Base-by-base conservation (phyloP, 768 basidiomycete species). In the Leccinellum albellum region DNA sequence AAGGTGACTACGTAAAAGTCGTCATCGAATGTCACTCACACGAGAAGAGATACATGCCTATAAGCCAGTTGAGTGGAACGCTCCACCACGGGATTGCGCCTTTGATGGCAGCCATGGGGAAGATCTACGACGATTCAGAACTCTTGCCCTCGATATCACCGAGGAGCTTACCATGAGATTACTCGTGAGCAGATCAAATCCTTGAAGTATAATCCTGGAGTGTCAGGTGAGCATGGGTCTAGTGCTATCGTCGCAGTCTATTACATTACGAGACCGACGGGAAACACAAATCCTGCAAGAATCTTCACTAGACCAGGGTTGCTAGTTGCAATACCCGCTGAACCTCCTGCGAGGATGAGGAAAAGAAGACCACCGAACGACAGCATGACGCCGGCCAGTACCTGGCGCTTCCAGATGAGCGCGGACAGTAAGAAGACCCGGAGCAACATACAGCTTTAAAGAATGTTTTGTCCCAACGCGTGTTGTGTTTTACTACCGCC, bases 221-320 rank as follows among this genome's bases (percentile, higher is more conserved):
- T 20, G 14, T 9, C 21, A 33, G 13, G 26, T 64, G 26, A 61
- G 50, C 23, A 31, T 33, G 13, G 6, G 14, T 12, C n/a, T 10
- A 10, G 46, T 24, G 4, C 40, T 37, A 17, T 28, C 7, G 3
- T 6, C 6, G 8, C 1, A 6, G 13, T n/a, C 13, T 58, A 77
- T 58, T 63, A 89, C 88, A 89, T 89, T 54, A 86, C 84, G 75
- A 89, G 81, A 65, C 88, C 88, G 2, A 87, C 85, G 9, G 88
- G 88, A 68, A 89, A 89, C 24, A 89, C 83, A 48, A 88, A 81
- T 15, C 84, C 87, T 17, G 79, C 79, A 3, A 89, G 69, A 29
- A 87, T 60, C 65, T 85, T 88, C 46, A 87, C 83, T 10, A 89
- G 71, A 20, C 88, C 88, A 2, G 87, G 88, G 57, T 88, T 86